phyloP scores from a whole-genome alignment of 495 filamentous ascomycete genomes.

The Aspergillus hancockii region DNA sequence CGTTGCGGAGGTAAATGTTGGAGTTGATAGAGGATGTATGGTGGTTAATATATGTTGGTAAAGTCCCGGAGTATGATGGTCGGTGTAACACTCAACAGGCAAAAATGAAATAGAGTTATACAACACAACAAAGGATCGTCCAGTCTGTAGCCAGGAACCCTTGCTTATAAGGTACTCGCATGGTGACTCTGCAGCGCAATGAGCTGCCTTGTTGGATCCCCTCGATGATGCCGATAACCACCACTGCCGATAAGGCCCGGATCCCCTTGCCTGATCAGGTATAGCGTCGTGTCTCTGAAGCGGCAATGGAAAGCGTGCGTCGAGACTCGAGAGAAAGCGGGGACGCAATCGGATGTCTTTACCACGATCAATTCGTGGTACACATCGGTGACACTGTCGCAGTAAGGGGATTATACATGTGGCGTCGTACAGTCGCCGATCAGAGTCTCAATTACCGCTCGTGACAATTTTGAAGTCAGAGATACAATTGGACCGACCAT shows the following conservation, averaged over 20 bases:
- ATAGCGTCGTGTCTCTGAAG: conserved; percentile 23
- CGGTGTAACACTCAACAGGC: not conserved
- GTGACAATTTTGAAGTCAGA: not conserved
- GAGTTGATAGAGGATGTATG: not conserved
- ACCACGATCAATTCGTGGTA: not conserved
- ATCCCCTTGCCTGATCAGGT: conserved; percentile 27
- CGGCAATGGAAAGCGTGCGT: conserved; percentile 25
- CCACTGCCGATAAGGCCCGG: conserved; percentile 23
- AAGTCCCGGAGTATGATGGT: not conserved
- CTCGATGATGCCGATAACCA: not conserved
- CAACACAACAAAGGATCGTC: not conserved
- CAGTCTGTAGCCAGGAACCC: not conserved
- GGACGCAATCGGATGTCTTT: conserved; percentile 5
- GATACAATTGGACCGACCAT: not conserved
- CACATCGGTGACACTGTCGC: not conserved
- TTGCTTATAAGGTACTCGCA: not conserved
- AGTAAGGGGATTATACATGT: not conserved
- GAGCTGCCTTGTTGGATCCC: not conserved
- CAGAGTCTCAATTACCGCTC: not conserved
- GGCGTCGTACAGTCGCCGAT: not conserved
- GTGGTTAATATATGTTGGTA: not conserved
- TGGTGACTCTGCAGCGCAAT: not conserved
- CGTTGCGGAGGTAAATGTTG: not conserved
- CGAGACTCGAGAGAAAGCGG: not conserved
- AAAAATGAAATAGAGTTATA: not conserved